Conservation (phyloP, 2,329 filamentous ascomycete species). For the Corinectria fuckeliana region DNA sequence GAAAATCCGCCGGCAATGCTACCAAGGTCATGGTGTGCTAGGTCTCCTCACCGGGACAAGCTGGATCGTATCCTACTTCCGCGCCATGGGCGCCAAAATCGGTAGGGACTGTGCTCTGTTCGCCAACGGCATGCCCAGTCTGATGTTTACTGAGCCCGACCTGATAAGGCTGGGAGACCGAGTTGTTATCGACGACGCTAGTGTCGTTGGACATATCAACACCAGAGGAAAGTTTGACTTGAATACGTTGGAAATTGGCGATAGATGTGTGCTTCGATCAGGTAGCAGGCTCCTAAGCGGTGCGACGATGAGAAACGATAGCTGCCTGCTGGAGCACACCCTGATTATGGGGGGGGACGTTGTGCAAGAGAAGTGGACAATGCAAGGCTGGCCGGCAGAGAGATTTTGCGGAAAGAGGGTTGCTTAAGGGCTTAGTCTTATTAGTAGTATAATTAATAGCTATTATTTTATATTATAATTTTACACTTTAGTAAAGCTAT, state of each 20-base stretch:
- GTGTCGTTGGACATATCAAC: slow-evolving; percentile 63
- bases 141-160: slow-evolving; percentile 65
- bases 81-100: slow-evolving; percentile 58
- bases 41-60: slow-evolving; percentile 60
- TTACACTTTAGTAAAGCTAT: slow-evolving; percentile 38
- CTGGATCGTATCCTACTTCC: slow-evolving; percentile 61
- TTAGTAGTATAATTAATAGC: background rate
- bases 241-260: slow-evolving; percentile 57
- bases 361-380: slow-evolving; percentile 55
- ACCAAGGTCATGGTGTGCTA: slow-evolving; percentile 56
- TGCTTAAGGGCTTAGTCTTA: background rate
- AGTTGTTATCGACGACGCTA: slow-evolving; percentile 61
- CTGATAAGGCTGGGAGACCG: slow-evolving; percentile 60
- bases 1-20: slow-evolving; percentile 56
- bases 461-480: slow-evolving; percentile 22
- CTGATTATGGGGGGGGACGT: slow-evolving; percentile 63
- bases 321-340: slow-evolving; percentile 63
- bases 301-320: slow-evolving; percentile 59
- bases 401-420: too few species aligned
- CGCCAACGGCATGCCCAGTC: slow-evolving; percentile 56
- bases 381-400: slow-evolving; percentile 61
- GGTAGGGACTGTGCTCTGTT: slow-evolving; percentile 63
- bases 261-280: slow-evolving; percentile 58
- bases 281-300: slow-evolving; percentile 60
- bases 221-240: slow-evolving; percentile 62